Percentiles rank a stretch among this genome's conserved stretches.
phyloP scores from a whole-genome alignment of 2,329 filamentous ascomycete genomes.

The Penicillium glabrum region DNA sequence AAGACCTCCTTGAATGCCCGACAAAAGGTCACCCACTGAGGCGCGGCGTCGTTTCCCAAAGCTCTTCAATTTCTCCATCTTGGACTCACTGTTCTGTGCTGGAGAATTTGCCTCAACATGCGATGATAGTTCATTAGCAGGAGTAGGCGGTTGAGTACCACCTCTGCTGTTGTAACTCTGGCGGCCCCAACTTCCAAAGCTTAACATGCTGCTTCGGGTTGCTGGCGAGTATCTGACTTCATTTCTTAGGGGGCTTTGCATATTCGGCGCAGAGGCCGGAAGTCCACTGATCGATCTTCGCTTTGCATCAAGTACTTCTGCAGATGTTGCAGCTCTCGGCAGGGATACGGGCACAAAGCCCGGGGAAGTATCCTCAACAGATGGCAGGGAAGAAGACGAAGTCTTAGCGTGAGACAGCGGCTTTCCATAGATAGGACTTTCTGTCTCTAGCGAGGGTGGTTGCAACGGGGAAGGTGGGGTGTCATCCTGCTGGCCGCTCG shows the following conservation, averaged over 20 bases:
- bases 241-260: slow-evolving; percentile 24
- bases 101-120: slow-evolving; percentile 5
- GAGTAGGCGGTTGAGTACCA: slow-evolving; percentile 19
- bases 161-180: slow-evolving; percentile 18
- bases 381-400: slow-evolving; percentile 3
- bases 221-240: slow-evolving; percentile 25
- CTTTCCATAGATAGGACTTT: slow-evolving; percentile 5
- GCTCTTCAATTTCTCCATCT: slow-evolving; percentile 29
- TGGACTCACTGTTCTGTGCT: slow-evolving; percentile 18
- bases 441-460: not conserved
- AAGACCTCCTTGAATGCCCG: slow-evolving; percentile 19
- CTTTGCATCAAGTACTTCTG: slow-evolving; percentile 19
- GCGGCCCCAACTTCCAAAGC: slow-evolving; percentile 24
- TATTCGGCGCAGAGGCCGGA: slow-evolving; percentile 14
- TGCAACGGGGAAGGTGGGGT: slow-evolving; percentile 23
- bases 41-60: slow-evolving; percentile 28
- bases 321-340: slow-evolving; percentile 7
- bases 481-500: not conserved
- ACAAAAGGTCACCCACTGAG: slow-evolving; percentile 24
- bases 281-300: slow-evolving; percentile 21
- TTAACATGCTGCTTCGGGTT: slow-evolving; percentile 25
- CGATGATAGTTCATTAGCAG: slow-evolving; percentile 16
- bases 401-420: not conserved
- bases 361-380: not conserved
- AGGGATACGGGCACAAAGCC: slow-evolving; percentile 3